These are phyloP conservation scores for Actinidia chinensis DNA, from an alignment of 179 eudicot genomes.

Conservation along the genomic window DNA sequence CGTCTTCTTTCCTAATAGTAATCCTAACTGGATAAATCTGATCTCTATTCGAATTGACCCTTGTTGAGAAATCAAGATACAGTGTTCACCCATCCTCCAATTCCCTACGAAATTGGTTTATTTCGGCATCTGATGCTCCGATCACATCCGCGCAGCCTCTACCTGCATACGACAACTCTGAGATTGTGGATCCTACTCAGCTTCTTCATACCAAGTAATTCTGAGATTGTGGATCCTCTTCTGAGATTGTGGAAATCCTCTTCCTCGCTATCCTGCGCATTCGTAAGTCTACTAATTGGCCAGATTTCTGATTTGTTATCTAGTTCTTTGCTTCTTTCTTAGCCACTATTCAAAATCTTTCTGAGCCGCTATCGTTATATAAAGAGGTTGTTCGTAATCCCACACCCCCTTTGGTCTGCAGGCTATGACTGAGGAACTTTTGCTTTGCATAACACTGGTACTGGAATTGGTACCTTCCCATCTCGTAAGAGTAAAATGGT, in stretches of 20 bases:
- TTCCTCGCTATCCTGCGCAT: not conserved
- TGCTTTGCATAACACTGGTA: not conserved
- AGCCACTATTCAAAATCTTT: no score
- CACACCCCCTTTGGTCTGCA: no score
- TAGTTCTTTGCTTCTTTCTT: no score
- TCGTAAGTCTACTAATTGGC: not conserved
- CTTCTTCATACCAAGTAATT: no score
- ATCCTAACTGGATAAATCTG: not conserved
- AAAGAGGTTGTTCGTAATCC: not conserved
- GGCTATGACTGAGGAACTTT: constrained; percentile 1
- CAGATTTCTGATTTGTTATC: no score
- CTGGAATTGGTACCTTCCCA: not conserved
- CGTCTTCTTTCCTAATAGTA: not conserved
- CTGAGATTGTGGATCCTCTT: not conserved
- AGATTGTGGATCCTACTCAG: not conserved
- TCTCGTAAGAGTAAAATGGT: not conserved
- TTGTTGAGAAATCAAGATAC: not conserved
- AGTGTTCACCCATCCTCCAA: not conserved
- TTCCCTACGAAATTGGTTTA: not conserved
- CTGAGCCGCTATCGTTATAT: not conserved
- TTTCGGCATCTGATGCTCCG: no score
- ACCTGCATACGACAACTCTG: not conserved
- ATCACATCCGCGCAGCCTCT: not conserved
- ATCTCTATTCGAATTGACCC: constrained; percentile 3
- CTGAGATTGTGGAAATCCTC: no score